Evolutionary conservation across 768 basidiomycete genomes (phyloP), one percentile per base, ranked within the genome.

Genomic region (Amanita subjunquillea): DNA sequence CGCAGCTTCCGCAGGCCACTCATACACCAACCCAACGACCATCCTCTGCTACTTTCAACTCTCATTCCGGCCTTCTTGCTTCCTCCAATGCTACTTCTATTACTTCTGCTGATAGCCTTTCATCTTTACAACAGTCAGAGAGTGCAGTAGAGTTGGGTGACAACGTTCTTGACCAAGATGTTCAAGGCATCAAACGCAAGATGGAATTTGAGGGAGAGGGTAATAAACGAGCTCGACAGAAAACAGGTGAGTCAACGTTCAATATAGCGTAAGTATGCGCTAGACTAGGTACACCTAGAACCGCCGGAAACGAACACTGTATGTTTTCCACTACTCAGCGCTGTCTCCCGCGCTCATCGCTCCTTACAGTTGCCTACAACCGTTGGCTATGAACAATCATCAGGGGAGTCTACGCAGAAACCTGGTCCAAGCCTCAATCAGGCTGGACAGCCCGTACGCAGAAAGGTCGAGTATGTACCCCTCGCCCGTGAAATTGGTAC

Each of bases 401-500:
- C 60, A 53, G 50, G 59, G 52, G 58, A 40, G 30, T 44, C 55
- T 52, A 52, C 62, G 46, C 62, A 56, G 39, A 39, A 60, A 51
- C 46, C 62, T 40, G 57, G 52, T 41, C 58, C 72, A 12, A 60
- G 66, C 40, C 70, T 70, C 55, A 59, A 74, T 32, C 75, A 71
- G 47, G 68, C 71, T 50, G 41, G 50, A 13, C 79, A 76, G 63
- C 69, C 78, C 50, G 74, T 80, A 32, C 78, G 86, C 54, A 82
- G 87, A 57, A 93, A 87, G 69, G 85, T 96, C 57, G 88, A 91
- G 69, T 96, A 94, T 64, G 73, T 87, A 29, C 93, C 93, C 0
- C 71, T 90, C 15, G 80, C 78, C 8, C 85, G 88, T 13, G 85
- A 87, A 56, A 64, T 87, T 42, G 80, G 86, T 30, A 84, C 83